phyloP scores from a whole-genome alignment of 1,139 yeast species.

The Meyerozyma smithsonii region DNA sequence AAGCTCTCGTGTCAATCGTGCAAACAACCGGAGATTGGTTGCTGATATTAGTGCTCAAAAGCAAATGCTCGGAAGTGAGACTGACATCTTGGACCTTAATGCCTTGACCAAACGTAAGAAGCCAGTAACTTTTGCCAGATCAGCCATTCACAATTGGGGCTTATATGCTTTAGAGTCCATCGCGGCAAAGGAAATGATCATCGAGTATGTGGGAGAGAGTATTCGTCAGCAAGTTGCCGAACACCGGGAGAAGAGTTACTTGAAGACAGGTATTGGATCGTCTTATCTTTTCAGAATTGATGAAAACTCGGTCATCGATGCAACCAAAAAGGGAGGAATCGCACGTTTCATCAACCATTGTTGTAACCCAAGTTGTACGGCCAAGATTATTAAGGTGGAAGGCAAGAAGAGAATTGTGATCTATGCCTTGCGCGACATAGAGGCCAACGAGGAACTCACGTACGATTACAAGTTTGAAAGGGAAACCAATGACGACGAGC shows the following conservation, averaged over 20 bases:
- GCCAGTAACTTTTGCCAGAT: slow-evolving; percentile 92
- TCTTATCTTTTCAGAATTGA: slow-evolving; percentile 89
- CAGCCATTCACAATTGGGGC: slow-evolving; percentile 98
- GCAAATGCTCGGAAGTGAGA: slow-evolving; percentile 73
- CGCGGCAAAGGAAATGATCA: slow-evolving; percentile 93
- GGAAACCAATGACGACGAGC: slow-evolving; percentile 83
- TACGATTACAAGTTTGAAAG: slow-evolving; percentile 94
- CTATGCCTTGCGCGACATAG: slow-evolving; percentile 86
- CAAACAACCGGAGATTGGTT: slow-evolving; percentile 83
- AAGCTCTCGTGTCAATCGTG: slow-evolving; percentile 82
- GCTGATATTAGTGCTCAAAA: slow-evolving; percentile 85
- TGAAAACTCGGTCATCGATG: slow-evolving; percentile 93
- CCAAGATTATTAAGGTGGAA: slow-evolving; percentile 91
- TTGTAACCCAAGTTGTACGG: slow-evolving; percentile 96
- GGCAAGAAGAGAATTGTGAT: slow-evolving; percentile 93
- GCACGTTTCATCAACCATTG: slow-evolving; percentile 96
- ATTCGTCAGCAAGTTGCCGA: slow-evolving; percentile 94
- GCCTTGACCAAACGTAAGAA: slow-evolving; percentile 84
- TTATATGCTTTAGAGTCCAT: slow-evolving; percentile 92
- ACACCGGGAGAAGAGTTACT: slow-evolving; percentile 78
- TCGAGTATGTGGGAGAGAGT: slow-evolving; percentile 97
- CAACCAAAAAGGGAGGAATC: slow-evolving; percentile 95
- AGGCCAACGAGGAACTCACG: slow-evolving; percentile 86
- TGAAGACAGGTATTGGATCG: slow-evolving; percentile 92
- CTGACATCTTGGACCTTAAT: slow-evolving; percentile 72